Conservation (phyloP, 306 rosid species). For the Sphenostylis stenocarpa region DNA sequence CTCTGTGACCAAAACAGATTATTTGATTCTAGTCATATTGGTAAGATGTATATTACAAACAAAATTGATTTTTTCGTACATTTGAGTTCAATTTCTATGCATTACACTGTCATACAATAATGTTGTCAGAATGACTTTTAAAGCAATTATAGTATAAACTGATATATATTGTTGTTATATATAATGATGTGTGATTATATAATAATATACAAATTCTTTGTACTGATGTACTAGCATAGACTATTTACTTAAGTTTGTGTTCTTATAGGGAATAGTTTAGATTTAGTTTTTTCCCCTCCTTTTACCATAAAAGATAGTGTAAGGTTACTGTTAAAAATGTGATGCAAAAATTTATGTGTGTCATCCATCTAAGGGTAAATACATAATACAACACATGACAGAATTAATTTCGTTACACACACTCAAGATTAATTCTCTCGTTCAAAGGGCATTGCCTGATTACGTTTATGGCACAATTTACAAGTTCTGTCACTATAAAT, state of each 20-base stretch:
- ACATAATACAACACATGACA: neutral
- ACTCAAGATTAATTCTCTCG: slow-evolving; percentile 18
- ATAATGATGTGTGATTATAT: too few relatives aligned
- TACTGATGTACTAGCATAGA: neutral
- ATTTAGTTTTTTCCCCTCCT: neutral
- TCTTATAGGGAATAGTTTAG: neutral
- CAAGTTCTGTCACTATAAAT: slow-evolving; percentile 34
- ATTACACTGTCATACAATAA: neutral
- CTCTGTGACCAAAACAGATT: neutral
- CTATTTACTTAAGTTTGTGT: neutral
- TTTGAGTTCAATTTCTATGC: neutral
- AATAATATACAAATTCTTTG: neutral
- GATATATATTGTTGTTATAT: too few relatives aligned
- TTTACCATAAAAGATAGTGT: neutral
- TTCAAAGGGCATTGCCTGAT: slow-evolving; percentile 21
- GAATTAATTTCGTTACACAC: slow-evolving; percentile 2
- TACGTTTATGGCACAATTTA: slow-evolving; percentile 30
- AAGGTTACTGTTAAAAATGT: neutral
- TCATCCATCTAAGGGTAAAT: neutral
- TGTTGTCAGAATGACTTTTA: too few relatives aligned
- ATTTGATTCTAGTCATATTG: slow-evolving; percentile 10
- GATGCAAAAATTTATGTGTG: too few relatives aligned
- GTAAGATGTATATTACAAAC: neutral
- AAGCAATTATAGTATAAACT: too few relatives aligned
- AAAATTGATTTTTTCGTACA: neutral